phyloP scores from a whole-genome alignment of 2,329 filamentous ascomycete genomes.

The Aureobasidium sp. region DNA sequence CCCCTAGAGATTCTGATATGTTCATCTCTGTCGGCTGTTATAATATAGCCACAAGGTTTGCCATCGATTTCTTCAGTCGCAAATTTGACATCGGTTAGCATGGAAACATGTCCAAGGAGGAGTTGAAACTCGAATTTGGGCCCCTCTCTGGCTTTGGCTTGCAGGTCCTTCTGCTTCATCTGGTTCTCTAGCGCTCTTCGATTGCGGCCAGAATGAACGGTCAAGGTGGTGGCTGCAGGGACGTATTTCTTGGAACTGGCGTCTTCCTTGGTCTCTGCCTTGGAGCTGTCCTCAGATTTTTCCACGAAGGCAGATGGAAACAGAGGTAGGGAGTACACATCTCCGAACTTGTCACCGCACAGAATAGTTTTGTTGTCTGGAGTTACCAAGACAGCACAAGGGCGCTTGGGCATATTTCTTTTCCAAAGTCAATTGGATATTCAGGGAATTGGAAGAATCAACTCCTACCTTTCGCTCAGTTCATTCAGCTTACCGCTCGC shows the following conservation, averaged over 20 bases:
- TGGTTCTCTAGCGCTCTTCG: conserved; percentile 50
- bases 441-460: background rate
- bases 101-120: conserved; percentile 86
- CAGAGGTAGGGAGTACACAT: conserved; percentile 83
- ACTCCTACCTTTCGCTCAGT: conserved; percentile 60
- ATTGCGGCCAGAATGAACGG: conserved; percentile 56
- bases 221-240: conserved; percentile 48
- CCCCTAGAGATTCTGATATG: conserved; percentile 85
- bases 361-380: conserved; percentile 65
- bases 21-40: conserved; percentile 63
- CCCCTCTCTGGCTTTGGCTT: conserved; percentile 37
- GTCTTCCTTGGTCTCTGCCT: conserved; percentile 16
- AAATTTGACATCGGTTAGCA: conserved; percentile 69
- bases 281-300: conserved; percentile 15
- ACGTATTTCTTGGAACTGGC: conserved; percentile 31
- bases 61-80: conserved; percentile 40
- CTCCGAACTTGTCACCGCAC: conserved; percentile 90
- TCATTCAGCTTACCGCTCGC: conserved; percentile 53
- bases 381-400: conserved; percentile 65
- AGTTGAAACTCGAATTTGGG: conserved; percentile 63
- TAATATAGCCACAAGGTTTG: conserved; percentile 47
- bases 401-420: conserved; percentile 82
- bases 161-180: conserved; percentile 34
- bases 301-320: conserved; percentile 33
- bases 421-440: background rate